Conservation (phyloP, 192 early-diverging fungal species). For the Rhizophlyctis rosea region DNA sequence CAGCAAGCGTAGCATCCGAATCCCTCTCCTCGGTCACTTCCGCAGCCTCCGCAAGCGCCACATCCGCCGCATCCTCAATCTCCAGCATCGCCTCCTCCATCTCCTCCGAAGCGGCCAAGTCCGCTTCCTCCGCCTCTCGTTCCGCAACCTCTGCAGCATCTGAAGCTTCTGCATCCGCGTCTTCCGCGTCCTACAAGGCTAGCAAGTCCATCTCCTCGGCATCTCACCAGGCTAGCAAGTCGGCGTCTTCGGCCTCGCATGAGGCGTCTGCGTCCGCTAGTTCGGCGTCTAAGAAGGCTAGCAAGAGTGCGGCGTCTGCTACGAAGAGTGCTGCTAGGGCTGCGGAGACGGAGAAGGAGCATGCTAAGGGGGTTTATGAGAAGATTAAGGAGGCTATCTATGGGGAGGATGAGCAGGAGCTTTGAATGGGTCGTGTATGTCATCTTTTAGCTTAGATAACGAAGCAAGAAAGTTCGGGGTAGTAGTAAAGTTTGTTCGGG, state of each 20-base stretch:
- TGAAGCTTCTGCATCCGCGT: not conserved
- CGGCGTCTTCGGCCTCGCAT: no score
- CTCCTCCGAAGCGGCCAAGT: constrained; percentile 7
- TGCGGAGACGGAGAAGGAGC: not conserved
- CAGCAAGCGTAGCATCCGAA: not conserved
- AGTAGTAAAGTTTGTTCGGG: no score
- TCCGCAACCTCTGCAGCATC: constrained; percentile 8
- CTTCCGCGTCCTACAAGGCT: constrained; percentile 6
- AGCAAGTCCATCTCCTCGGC: constrained; percentile 2
- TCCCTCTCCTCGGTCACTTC: not conserved
- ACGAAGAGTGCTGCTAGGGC: not conserved
- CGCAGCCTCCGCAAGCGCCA: not conserved
- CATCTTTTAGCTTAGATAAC: no score
- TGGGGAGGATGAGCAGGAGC: no score
- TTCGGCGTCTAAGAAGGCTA: no score
- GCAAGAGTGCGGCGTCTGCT: no score
- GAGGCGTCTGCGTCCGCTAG: not conserved
- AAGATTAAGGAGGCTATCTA: not conserved
- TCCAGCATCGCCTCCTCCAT: constrained; percentile 3
- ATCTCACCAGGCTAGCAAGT: not conserved
- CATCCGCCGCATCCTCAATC: no score
- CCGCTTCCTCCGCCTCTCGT: constrained; percentile 2
- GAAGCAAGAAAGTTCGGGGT: no score
- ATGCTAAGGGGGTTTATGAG: not conserved
- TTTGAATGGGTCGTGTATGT: no score